Base-by-base conservation (phyloP, 306 rosid genomes). In the Acacia acuminata region DNA sequence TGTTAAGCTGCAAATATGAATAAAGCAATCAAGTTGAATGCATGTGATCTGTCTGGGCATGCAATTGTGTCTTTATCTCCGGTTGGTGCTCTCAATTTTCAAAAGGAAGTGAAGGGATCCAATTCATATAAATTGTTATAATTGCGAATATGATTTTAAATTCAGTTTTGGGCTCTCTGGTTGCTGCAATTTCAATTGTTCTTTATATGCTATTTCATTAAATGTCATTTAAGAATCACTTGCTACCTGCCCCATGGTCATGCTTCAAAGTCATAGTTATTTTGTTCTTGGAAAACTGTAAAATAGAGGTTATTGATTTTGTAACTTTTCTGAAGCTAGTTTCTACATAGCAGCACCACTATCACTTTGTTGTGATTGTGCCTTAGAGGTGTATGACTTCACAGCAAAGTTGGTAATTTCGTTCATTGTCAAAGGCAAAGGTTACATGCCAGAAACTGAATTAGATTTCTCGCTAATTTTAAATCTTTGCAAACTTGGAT, bases 341-440 rank as follows among this genome's bases (percentile, higher is more conserved):
- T 95, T 90, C 93, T 93, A 93, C 85, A 66, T 86, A 78, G 98
- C 91, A 78, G 94, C 90, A n/a, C 97, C 99, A 8, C 82, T 93
- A 58, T 93, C 98, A 38, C 93, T 95, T 72, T 95, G 98, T 84
- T 85, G 93, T 87, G 92, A 90, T 88, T 86, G 81, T 76, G 81
- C 83, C 22, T 80, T 82, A 11, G 98, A 93, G 51, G 89, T 88
- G 77, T 91, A 84, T 84, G 74, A 83, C 22, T 93, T 86, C 79
- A 79, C 82, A 11, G 45, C 73, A 27, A 84, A 81, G 78, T 87
- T 80, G 78, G 84, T 84, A 34, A 90, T 88, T 7, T 89, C 88
- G 78, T 92, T 88, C 86, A 85, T 92, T 84, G 96, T 93, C 81
- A 82, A 82, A 84, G 93, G 98, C 82, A 93, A 95, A 88, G 86